Evolutionary conservation across 345 rosid species (phyloP).

Genomic region (Kernera saxatilis): DNA sequence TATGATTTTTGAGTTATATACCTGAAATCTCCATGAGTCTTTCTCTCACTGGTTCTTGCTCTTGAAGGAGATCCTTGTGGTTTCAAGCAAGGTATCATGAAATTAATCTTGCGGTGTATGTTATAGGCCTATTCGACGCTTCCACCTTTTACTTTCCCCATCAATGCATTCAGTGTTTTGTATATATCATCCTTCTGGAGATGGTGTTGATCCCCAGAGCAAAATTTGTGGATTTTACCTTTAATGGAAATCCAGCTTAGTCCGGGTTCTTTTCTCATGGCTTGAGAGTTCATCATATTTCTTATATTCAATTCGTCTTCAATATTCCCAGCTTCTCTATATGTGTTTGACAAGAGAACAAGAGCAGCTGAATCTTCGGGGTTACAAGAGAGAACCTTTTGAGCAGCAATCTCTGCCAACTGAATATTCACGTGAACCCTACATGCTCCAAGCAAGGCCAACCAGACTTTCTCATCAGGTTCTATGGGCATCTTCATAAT

Average conservation of each 20-base stretch:
- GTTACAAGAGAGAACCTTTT: constrained; percentile 36
- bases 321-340: constrained; percentile 42
- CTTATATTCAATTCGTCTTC: constrained; percentile 34
- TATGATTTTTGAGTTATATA: constrained; percentile 4
- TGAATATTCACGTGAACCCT: constrained; percentile 48
- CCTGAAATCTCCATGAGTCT: background rate
- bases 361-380: constrained; percentile 38
- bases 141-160: constrained; percentile 13
- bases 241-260: constrained; percentile 45
- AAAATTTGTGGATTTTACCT: constrained; percentile 36
- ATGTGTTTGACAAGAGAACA: constrained; percentile 51
- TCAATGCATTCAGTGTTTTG: constrained; percentile 29
- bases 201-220: constrained; percentile 38
- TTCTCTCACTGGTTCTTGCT: background rate
- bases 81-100: background rate
- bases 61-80: background rate
- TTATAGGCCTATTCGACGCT: background rate
- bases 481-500: constrained; percentile 45
- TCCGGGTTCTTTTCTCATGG: constrained; percentile 53
- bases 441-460: constrained; percentile 54
- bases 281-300: constrained; percentile 37
- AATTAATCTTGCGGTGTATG: background rate
- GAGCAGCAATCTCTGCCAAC: constrained; percentile 50
- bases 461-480: constrained; percentile 50
- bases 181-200: constrained; percentile 33